A percentile compares a stretch with the other conserved stretches of the same genome.
Conservation (phyloP, 1,139 yeast genomes). For the Pichia sp. region DNA sequence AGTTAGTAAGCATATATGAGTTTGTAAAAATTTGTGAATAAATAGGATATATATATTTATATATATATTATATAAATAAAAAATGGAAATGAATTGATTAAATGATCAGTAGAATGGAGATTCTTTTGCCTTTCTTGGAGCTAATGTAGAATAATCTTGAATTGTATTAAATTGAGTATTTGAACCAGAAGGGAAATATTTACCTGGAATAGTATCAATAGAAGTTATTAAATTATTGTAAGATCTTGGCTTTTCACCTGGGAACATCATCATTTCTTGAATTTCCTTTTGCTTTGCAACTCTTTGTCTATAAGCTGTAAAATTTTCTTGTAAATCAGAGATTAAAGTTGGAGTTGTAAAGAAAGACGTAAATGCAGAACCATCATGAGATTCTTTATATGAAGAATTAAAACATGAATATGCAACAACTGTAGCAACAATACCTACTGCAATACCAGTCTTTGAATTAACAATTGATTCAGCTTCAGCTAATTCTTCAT, state of each 20-base stretch:
- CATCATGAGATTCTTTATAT: constrained; percentile 25
- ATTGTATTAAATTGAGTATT: constrained; percentile 24
- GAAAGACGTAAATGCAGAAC: constrained; percentile 21
- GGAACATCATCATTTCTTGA: constrained; percentile 21
- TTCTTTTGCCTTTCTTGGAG: constrained; percentile 28
- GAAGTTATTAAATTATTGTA: constrained; percentile 20
- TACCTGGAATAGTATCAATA: constrained; percentile 29
- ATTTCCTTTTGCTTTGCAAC: constrained; percentile 23
- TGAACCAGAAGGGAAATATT: constrained; percentile 23
- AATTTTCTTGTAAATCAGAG: constrained; percentile 21
- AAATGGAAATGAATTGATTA: background rate
- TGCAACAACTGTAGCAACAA: constrained; percentile 19
- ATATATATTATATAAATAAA: too few species aligned
- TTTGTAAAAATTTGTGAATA: too few species aligned
- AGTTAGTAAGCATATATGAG: too few species aligned
- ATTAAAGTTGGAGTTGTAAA: constrained; percentile 16
- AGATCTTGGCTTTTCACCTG: constrained; percentile 17
- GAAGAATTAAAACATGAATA: constrained; percentile 19
- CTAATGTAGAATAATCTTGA: constrained; percentile 24
- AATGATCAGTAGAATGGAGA: constrained; percentile 20
- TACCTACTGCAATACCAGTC: constrained; percentile 21
- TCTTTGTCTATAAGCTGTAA: constrained; percentile 21
- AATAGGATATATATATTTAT: too few species aligned
- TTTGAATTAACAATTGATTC: constrained; percentile 26
- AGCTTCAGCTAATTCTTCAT: constrained; percentile 23